These are phyloP conservation scores for Neopestalotiopsis clavispora DNA, from an alignment of 2,329 filamentous ascomycete species.

Conservation along the genomic window DNA sequence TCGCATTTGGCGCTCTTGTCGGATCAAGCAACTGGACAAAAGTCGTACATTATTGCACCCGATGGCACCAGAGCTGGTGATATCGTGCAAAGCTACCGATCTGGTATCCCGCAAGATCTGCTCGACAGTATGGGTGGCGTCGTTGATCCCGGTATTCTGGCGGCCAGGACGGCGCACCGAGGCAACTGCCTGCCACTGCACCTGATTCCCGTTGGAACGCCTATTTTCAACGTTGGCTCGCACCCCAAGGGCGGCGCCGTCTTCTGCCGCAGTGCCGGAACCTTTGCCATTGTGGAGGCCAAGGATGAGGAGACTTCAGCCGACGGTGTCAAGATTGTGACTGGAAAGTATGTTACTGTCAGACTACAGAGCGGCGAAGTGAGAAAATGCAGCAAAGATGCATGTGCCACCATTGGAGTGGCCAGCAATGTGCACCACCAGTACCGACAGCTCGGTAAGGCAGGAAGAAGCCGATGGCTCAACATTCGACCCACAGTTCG, in stretches of 20 bases:
- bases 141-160: constrained; percentile 93
- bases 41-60: constrained; percentile 93
- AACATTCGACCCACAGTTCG: constrained; percentile 94
- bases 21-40: constrained; percentile 72
- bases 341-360: constrained; percentile 80
- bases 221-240: constrained; percentile 88
- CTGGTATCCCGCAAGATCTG: constrained; percentile 85
- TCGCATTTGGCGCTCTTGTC: constrained; percentile 91
- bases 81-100: constrained; percentile 86
- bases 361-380: constrained; percentile 92
- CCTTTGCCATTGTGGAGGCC: constrained; percentile 84
- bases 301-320: constrained; percentile 79
- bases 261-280: constrained; percentile 94
- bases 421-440: constrained; percentile 93
- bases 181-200: constrained; percentile 95
- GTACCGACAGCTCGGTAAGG: constrained; percentile 91
- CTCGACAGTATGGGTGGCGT: constrained; percentile 90
- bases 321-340: constrained; percentile 65
- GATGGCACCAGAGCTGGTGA: constrained; percentile 94
- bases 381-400: constrained; percentile 85
- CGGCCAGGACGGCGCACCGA: constrained; percentile 89
- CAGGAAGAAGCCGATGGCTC: constrained; percentile 89
- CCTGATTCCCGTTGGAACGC: constrained; percentile 94
- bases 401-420: constrained; percentile 92
- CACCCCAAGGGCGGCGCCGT: constrained; percentile 76